Evolutionary conservation across 352 stramenopile genomes (phyloP), one percentile per base, ranked within the genome.

Genomic region (Thalassiosira exigua): DNA sequence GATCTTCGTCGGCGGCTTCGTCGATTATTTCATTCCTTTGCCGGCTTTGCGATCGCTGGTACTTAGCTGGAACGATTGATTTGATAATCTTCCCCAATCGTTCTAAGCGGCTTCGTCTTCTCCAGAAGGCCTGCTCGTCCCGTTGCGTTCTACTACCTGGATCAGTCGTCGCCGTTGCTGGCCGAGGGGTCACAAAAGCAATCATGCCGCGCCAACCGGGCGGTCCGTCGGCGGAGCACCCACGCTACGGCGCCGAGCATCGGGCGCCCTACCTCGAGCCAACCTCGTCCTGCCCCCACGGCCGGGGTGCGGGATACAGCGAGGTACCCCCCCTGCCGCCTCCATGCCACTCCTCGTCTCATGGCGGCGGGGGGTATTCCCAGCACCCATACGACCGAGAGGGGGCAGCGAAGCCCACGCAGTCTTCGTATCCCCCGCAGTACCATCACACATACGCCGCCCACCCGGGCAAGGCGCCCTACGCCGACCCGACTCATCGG

Each of bases 21-120:
- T 60, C 52, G 52, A 27, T 33, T 59, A 26, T 9, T 14, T 21
- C 51, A 29, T 36, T 59, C 30, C 17, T 59, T 32, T 59, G 19
- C n/a, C 22, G 52, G 24, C 52, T 14, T n/a, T 41, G 52, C 52
- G 24, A 60, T 60, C 24, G 52, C 52, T 33, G 21, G n/a, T 42
- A 44, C 36, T 44, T 14, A 44, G 7, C 36, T 44, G 7, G 36
- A 14, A 44, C 14, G 7, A 14, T 44, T 7, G 14, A 7, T 44
- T 44, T 7, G 36, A 44, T 44, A 14, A n/a, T n/a, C n/a, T n/a
- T n/a, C n/a, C n/a, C n/a, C 36, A 7, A 44, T 44, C 36, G 36
- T 14, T 7, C 36, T 44, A 7, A 14, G 36, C 7, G 36, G 7
- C 36, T 44, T 14, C 7, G 7, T 44, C 7, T 44, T 14, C 14